Conservation (phyloP, 176 grass and related monocot species). For the Zizania latifolia region DNA sequence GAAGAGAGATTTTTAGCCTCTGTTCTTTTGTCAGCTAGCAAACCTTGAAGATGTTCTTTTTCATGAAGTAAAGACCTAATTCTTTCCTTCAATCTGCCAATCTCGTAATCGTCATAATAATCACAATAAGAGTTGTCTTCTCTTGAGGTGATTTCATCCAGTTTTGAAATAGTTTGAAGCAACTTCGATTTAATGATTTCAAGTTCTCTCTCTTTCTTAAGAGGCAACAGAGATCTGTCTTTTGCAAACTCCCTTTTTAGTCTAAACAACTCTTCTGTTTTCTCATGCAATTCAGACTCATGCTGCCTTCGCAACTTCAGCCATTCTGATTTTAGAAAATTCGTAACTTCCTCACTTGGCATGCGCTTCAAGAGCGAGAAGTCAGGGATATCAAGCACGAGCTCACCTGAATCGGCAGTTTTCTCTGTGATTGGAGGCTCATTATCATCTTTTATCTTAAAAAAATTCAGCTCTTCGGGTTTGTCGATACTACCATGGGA, state of each 20-base stretch:
- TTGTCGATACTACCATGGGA: slow-evolving; percentile 20
- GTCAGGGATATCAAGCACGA: slow-evolving; percentile 44
- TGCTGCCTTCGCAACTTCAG: slow-evolving; percentile 51
- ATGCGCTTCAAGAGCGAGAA: slow-evolving; percentile 68
- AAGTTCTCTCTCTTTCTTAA: slow-evolving; percentile 69
- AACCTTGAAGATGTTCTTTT: slow-evolving; percentile 43
- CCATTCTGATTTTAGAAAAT: slow-evolving; percentile 60
- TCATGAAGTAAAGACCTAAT: slow-evolving; percentile 44
- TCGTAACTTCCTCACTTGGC: slow-evolving; percentile 36
- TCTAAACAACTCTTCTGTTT: slow-evolving; percentile 83
- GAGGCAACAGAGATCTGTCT: slow-evolving; percentile 39
- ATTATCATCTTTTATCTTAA: slow-evolving; percentile 36
- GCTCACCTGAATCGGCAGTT: neutral
- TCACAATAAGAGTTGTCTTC: slow-evolving; percentile 28
- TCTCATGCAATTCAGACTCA: slow-evolving; percentile 51
- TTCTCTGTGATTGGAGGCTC: slow-evolving; percentile 26
- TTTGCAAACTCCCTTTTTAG: slow-evolving; percentile 70
- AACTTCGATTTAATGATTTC: slow-evolving; percentile 47
- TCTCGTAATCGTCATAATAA: slow-evolving; percentile 21
- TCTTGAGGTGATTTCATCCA: slow-evolving; percentile 48
- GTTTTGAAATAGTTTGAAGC: slow-evolving; percentile 44
- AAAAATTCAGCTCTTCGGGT: slow-evolving; percentile 29
- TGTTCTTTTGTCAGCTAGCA: slow-evolving; percentile 44
- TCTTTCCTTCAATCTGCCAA: slow-evolving; percentile 44
- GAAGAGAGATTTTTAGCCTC: slow-evolving; percentile 31